A percentile compares a stretch with the other conserved stretches of the same genome.
phyloP scores from a whole-genome alignment of 495 filamentous ascomycete species.

The Sordaria brevicollis region DNA sequence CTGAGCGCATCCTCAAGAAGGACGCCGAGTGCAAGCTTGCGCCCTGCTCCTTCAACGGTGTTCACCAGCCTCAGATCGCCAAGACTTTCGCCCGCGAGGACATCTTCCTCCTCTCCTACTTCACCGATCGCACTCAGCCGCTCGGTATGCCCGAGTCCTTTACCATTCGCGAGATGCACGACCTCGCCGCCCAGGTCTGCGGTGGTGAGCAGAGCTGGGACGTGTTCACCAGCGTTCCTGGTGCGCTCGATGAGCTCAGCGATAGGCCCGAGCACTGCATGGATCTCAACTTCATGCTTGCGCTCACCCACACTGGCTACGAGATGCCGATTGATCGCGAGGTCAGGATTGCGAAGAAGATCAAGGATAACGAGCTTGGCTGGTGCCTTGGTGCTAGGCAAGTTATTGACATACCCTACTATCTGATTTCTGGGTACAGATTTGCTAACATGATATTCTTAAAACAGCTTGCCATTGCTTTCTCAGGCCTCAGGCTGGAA shows the following conservation, averaged over 20 bases:
- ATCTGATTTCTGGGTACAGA: neutral
- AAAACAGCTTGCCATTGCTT: constrained; percentile 33
- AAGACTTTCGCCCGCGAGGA: constrained; percentile 92
- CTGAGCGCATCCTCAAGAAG: constrained; percentile 86
- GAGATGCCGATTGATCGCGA: constrained; percentile 95
- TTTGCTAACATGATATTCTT: constrained; percentile 28
- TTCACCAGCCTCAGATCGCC: constrained; percentile 84
- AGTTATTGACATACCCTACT: constrained; percentile 17
- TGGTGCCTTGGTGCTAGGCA: constrained; percentile 97
- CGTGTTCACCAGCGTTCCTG: constrained; percentile 60
- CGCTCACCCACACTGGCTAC: constrained; percentile 87
- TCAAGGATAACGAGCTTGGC: constrained; percentile 90
- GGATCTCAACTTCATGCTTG: constrained; percentile 92
- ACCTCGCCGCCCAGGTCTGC: constrained; percentile 77
- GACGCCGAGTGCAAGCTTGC: constrained; percentile 69
- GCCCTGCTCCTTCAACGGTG: constrained; percentile 94
- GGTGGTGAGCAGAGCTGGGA: constrained; percentile 68
- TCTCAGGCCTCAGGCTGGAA: constrained; percentile 36
- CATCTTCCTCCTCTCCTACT: constrained; percentile 94
- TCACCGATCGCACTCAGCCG: constrained; percentile 84
- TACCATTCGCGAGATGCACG: constrained; percentile 74
- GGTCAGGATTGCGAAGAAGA: constrained; percentile 97
- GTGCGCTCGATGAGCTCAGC: constrained; percentile 61
- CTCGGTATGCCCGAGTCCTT: constrained; percentile 95
- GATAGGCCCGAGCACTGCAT: constrained; percentile 83